Evolutionary conservation across 2,329 filamentous ascomycete genomes (phyloP).

Genomic region (Chaetomiaceae sp.): DNA sequence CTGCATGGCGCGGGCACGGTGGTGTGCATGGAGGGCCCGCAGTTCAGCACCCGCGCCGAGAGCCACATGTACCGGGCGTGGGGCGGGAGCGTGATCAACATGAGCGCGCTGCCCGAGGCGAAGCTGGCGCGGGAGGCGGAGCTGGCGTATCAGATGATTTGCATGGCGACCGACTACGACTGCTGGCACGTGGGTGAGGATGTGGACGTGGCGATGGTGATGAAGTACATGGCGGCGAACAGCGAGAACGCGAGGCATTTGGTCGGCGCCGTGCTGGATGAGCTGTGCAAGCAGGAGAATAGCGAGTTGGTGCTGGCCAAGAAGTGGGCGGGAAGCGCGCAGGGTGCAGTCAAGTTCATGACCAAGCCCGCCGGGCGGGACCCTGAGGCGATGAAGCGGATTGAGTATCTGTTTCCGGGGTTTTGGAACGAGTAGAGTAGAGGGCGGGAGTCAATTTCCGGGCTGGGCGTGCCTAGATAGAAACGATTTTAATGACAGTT

Average conservation of each 20-base stretch:
- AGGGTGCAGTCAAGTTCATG: conserved; percentile 75
- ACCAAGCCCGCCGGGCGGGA: conserved; percentile 73
- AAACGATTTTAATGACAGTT: neutral
- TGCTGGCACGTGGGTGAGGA: conserved; percentile 85
- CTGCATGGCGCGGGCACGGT: conserved; percentile 81
- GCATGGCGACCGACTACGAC: conserved; percentile 99
- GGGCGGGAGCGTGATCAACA: conserved; percentile 96
- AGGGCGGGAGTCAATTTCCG: neutral
- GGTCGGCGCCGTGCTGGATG: conserved; percentile 81
- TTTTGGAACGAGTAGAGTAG: conserved; percentile 52
- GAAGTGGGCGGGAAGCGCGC: conserved; percentile 72
- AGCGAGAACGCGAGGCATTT: conserved; percentile 80
- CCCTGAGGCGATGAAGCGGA: conserved; percentile 69
- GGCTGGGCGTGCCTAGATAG: neutral
- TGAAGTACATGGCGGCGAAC: conserved; percentile 94
- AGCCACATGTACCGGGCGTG: conserved; percentile 91
- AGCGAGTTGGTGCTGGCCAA: conserved; percentile 70
- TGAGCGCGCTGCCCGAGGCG: conserved; percentile 91
- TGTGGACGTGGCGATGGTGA: conserved; percentile 95
- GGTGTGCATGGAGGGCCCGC: conserved; percentile 98
- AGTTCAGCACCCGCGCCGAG: conserved; percentile 95
- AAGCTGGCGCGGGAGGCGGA: conserved; percentile 96
- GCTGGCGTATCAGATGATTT: conserved; percentile 96
- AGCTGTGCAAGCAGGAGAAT: conserved; percentile 74
- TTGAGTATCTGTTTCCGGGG: conserved; percentile 83